Base-by-base conservation (phyloP, 2,329 filamentous ascomycete species). In the Dactylellina leptospora region DNA sequence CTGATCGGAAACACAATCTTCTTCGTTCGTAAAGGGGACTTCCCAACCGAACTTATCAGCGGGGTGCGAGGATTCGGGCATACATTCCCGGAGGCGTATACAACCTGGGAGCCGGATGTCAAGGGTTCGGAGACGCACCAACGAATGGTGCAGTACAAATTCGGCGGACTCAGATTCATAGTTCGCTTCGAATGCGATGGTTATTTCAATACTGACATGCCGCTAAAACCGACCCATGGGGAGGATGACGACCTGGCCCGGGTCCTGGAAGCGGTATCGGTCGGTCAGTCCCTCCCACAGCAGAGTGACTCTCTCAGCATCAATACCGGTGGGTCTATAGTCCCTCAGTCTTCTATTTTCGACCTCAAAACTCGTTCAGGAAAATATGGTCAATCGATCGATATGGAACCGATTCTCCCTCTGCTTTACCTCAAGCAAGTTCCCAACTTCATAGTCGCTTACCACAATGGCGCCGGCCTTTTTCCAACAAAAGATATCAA, bases 41-140 rank as follows among this genome's bases (percentile, higher is more conserved):
- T 84, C 0, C 86, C 87, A 0, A 83, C 78, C 0, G 85, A 88
- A 74, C 76, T 81, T 0, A 86, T 90, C 3, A 74, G 79, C 0
- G 81, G 81, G n/a, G 79, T 90, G 0, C 75, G 75, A 13, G 89
- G 88, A 0, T 90, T 82, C 74, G 88, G 88, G 0, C 87, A 90
- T 74, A 83, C 85, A 0, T 91, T 91, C 74, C 86, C 86, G 0
- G 86, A 90, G 50, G 81, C 82, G 0, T 87, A 90, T 75, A 91
- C 89, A 0, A 85, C 82, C 0, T 90, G 88, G 87, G 83, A 85
- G 8, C 9, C 75, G 0, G 82, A 82, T 0, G 83, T 86, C 0
- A 82, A 81, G 47, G 81, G 56, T 28, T 60, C 56, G 44, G 59
- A 54, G 50, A 63, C 47, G 47, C 59, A 63, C 38, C 59, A 63